Evolutionary conservation across 805 yeast species (phyloP).

Genomic region (Grigorovia humatica): DNA sequence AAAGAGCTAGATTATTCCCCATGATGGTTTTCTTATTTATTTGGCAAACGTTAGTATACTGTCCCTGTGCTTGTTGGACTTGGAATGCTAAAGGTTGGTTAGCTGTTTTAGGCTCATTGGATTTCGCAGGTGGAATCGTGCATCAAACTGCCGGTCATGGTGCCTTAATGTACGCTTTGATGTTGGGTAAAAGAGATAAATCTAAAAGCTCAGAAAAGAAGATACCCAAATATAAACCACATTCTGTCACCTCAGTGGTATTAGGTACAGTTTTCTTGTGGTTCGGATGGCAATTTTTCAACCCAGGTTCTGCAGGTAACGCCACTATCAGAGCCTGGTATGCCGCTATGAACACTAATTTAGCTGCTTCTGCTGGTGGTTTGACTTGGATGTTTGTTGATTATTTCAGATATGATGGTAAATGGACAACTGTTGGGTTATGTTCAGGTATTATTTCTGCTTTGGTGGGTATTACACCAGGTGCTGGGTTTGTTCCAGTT

Average conservation of each 20-base stretch:
- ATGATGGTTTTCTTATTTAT: constrained; percentile 90
- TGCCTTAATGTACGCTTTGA: constrained; percentile 85
- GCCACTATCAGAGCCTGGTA: constrained; percentile 90
- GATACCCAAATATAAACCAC: constrained; percentile 87
- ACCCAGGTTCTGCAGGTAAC: constrained; percentile 96
- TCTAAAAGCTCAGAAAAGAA: constrained; percentile 44
- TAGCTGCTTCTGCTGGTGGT: constrained; percentile 91
- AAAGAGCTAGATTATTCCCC: constrained; percentile 91
- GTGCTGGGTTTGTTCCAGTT: constrained; percentile 91
- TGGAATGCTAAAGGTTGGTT: constrained; percentile 97
- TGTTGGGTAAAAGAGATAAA: constrained; percentile 88
- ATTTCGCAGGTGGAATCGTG: constrained; percentile 98
- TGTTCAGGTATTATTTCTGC: constrained; percentile 94
- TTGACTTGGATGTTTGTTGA: constrained; percentile 91
- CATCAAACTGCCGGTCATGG: constrained; percentile 92
- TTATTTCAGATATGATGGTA: constrained; percentile 72
- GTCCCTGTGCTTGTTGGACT: constrained; percentile 95
- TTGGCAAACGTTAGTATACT: constrained; percentile 93
- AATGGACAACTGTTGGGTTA: constrained; percentile 89
- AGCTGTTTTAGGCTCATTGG: constrained; percentile 69
- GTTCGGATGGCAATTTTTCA: constrained; percentile 96
- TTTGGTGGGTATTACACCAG: constrained; percentile 91
- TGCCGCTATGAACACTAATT: constrained; percentile 84
- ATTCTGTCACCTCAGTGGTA: constrained; percentile 81
- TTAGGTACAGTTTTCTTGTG: constrained; percentile 90